Evolutionary conservation across 768 basidiomycete species (phyloP).

Genomic region (Mycena leptocephala): DNA sequence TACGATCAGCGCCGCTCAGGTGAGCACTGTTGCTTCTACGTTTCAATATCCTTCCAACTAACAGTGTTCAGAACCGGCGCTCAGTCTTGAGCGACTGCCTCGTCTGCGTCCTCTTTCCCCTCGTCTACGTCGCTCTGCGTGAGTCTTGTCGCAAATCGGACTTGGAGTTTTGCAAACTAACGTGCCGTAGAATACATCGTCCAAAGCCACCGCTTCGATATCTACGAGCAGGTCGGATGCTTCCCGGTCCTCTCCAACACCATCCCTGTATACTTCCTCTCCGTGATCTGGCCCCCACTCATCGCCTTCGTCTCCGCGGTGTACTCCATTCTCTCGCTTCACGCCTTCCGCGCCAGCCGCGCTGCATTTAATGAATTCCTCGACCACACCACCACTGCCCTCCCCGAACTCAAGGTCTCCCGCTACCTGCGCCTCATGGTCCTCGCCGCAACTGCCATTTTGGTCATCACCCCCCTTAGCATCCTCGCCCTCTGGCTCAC

Average conservation of each 20-base stretch:
- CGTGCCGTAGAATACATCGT: conserved; percentile 53
- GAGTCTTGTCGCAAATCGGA: too few relatives aligned
- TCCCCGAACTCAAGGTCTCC: conserved; percentile 23
- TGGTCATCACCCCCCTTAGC: conserved; percentile 54
- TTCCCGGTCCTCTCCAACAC: conserved; percentile 57
- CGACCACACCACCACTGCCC: too few relatives aligned
- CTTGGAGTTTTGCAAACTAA: too few relatives aligned
- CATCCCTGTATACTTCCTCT: conserved; percentile 52
- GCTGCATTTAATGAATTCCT: conserved; percentile 55
- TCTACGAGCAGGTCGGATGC: conserved; percentile 67
- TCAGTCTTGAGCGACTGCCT: conserved; percentile 60
- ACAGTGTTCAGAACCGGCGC: conserved; percentile 35
- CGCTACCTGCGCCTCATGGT: conserved; percentile 39
- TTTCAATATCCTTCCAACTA: conserved; percentile 15
- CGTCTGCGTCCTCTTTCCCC: conserved; percentile 64
- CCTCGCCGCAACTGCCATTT: conserved; percentile 56
- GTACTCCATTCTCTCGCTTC: conserved; percentile 60
- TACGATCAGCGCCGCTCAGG: conserved; percentile 51
- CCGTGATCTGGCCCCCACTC: conserved; percentile 55
- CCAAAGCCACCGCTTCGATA: conserved; percentile 62
- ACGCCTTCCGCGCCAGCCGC: conserved; percentile 60
- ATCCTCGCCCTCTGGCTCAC: conserved; percentile 55
- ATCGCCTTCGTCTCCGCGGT: conserved; percentile 56
- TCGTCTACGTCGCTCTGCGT: conserved; percentile 60
- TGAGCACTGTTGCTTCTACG: conserved; percentile 53